Base-by-base conservation (phyloP, 2,329 filamentous ascomycete species). In the Botrytis pseudocinerea region DNA sequence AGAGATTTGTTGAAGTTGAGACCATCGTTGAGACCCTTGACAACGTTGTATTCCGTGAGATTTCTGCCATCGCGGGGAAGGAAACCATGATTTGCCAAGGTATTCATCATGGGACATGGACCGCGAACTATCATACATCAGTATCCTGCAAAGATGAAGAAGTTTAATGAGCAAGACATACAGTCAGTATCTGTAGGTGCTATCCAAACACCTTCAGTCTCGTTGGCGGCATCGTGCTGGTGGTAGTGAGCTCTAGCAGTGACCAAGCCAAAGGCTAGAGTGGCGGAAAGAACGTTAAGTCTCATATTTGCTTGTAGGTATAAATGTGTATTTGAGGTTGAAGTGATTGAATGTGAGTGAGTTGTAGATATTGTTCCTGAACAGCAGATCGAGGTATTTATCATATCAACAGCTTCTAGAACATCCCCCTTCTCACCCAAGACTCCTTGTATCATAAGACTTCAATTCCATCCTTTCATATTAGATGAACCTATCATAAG, bases 1-100 rank as follows among this genome's bases (percentile, higher is more conserved):
- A 87, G 80, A 2, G 79, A 77, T 1, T 73, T 73, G 22, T 85
- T 80, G 74, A 88, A 84, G 79, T 86, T 85, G 69, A 87, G 78
- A 1, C 80, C 84, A 0, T 79, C 77, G 4, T 76, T 76, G 48
- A 88, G 75, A 35, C 79, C 85, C 10, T 80, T 75, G 10, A 85
- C 76, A 0, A 82, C 81, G 32, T 75, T 76, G 71, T 77, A 76
- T 54, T 74, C 73, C 0, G 80, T 83, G 69, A 84, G 78, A 69
- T 83, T 81, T 54, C 75, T 77, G 22, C 83, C 83, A 61, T 85
- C 78, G 62, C 81, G 83, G 0, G 82, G 82, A 32, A 85, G 81
- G 73, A 83, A 84, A 0, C 82, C 82, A 64, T 85, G 82, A 75
- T 85, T 85, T 14, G 83, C 82, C 22, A 85, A 79, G 1, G 83